phyloP scores from a whole-genome alignment of 1,139 yeast genomes.

The Geotrichum siamense region DNA sequence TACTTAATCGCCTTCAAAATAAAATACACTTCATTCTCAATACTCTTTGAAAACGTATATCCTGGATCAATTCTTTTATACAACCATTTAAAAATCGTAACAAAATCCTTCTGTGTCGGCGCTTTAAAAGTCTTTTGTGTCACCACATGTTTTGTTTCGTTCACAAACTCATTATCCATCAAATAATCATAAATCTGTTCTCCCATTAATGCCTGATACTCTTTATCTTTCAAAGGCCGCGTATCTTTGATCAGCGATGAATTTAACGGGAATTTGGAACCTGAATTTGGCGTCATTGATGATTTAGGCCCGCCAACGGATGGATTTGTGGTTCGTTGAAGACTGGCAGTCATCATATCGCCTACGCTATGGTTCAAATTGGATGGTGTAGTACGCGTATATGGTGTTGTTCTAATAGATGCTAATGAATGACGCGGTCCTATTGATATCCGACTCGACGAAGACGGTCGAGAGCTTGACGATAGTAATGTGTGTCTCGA shows the following conservation, averaged over 20 bases:
- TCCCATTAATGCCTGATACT: conserved; percentile 58
- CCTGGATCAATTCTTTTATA: conserved; percentile 75
- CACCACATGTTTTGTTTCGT: conserved; percentile 64
- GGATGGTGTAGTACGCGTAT: conserved; percentile 15
- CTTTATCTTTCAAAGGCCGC: conserved; percentile 68
- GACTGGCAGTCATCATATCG: conserved; percentile 16
- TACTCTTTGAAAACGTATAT: conserved; percentile 56
- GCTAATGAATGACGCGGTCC: conserved; percentile 12
- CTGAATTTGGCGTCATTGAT: background rate
- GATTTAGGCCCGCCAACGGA: background rate
- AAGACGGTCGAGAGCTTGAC: conserved; percentile 17
- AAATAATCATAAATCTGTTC: conserved; percentile 48
- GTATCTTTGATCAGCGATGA: conserved; percentile 42
- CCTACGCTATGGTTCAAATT: conserved; percentile 15
- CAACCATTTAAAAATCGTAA: conserved; percentile 68
- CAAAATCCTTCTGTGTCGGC: conserved; percentile 88
- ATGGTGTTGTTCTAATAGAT: conserved; percentile 9
- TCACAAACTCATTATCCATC: conserved; percentile 56
- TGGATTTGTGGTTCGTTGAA: conserved; percentile 8
- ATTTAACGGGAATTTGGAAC: conserved; percentile 5
- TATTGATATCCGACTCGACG: conserved; percentile 9
- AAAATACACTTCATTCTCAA: conserved; percentile 70
- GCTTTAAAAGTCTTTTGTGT: conserved; percentile 57
- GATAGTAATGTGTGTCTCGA: conserved; percentile 15
- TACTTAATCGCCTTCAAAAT: conserved; percentile 60